Conservation (phyloP, 202 grass and related monocot species). For the Panicum virgatum region DNA sequence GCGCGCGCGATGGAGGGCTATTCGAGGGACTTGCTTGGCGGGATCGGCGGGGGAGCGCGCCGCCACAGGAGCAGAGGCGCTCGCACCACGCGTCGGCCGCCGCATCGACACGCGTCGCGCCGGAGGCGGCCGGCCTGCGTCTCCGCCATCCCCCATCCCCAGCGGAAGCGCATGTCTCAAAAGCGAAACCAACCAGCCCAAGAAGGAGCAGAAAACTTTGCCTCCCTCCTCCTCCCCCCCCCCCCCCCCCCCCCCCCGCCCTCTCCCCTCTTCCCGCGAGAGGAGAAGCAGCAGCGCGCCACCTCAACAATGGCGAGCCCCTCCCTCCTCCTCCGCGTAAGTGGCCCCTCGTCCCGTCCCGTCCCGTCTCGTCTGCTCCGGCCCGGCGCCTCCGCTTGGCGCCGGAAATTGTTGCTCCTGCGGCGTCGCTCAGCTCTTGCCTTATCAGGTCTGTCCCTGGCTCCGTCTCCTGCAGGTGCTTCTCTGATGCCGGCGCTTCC, state of each 20-base stretch:
- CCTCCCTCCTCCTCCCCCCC: background rate
- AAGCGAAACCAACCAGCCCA: slow-evolving; percentile 36
- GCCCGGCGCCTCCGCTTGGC: background rate
- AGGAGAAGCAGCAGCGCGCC: background rate
- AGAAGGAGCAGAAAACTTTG: background rate
- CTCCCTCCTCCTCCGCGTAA: slow-evolving; percentile 26
- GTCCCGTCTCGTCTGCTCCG: background rate
- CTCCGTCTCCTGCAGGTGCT: slow-evolving; percentile 19
- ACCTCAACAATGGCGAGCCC: slow-evolving; percentile 42
- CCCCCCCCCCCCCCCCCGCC: background rate
- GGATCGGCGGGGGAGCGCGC: slow-evolving; percentile 12
- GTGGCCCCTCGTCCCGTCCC: background rate
- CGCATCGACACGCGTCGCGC: too few relatives aligned
- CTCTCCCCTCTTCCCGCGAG: background rate
- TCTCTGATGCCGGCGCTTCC: slow-evolving; percentile 24
- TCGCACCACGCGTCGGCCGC: too few relatives aligned
- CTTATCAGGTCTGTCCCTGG: background rate
- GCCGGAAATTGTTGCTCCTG: background rate
- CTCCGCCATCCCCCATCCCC: background rate
- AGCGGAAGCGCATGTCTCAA: slow-evolving; percentile 44
- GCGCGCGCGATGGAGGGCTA: slow-evolving; percentile 18
- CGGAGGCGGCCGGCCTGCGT: too few relatives aligned
- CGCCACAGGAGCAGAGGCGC: background rate
- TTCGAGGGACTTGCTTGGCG: slow-evolving; percentile 36
- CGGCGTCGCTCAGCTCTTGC: slow-evolving; percentile 4